These are phyloP conservation scores for Fomitopsis palustris DNA, from an alignment of 1,284 basidiomycete genomes.

Conservation along the genomic window DNA sequence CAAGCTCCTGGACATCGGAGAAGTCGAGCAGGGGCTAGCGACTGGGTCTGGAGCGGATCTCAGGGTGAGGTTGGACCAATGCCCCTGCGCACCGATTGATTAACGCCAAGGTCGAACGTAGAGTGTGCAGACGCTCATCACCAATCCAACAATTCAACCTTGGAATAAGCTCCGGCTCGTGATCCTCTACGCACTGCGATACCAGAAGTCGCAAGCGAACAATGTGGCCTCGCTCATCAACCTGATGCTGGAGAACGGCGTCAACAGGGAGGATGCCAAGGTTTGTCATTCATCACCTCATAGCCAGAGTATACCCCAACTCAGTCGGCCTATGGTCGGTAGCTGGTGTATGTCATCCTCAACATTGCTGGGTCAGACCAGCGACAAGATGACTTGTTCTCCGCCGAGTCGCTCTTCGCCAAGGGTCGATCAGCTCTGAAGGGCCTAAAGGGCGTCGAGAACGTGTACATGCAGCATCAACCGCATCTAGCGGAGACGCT, in stretches of 20 bases:
- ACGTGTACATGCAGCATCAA: slow-evolving; percentile 97
- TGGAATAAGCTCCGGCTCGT: slow-evolving; percentile 90
- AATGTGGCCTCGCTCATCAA: slow-evolving; percentile 86
- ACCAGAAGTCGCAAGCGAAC: slow-evolving; percentile 87
- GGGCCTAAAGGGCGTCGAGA: slow-evolving; percentile 98
- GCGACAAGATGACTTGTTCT: slow-evolving; percentile 96
- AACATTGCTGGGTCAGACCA: slow-evolving; percentile 96
- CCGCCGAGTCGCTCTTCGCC: slow-evolving; percentile 92
- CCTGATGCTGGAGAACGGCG: slow-evolving; percentile 77
- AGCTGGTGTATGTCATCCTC: slow-evolving; percentile 92
- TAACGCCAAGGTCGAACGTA: slow-evolving; percentile 27
- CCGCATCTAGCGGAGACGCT: slow-evolving; percentile 93
- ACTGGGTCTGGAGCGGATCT: slow-evolving; percentile 89
- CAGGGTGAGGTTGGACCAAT: slow-evolving; percentile 50
- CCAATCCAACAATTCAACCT: slow-evolving; percentile 62
- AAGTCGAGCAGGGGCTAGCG: slow-evolving; percentile 95
- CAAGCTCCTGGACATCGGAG: slow-evolving; percentile 85
- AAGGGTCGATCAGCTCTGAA: slow-evolving; percentile 94
- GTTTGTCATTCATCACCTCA: slow-evolving; percentile 36
- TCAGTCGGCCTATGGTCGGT: slow-evolving; percentile 6
- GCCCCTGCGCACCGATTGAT: background rate
- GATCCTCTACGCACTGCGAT: slow-evolving; percentile 93
- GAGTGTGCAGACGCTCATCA: slow-evolving; percentile 77
- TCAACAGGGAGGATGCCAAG: slow-evolving; percentile 80
- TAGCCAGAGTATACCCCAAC: background rate